phyloP scores from a whole-genome alignment of 495 filamentous ascomycete genomes.

The Saxophila tyrrhenica region DNA sequence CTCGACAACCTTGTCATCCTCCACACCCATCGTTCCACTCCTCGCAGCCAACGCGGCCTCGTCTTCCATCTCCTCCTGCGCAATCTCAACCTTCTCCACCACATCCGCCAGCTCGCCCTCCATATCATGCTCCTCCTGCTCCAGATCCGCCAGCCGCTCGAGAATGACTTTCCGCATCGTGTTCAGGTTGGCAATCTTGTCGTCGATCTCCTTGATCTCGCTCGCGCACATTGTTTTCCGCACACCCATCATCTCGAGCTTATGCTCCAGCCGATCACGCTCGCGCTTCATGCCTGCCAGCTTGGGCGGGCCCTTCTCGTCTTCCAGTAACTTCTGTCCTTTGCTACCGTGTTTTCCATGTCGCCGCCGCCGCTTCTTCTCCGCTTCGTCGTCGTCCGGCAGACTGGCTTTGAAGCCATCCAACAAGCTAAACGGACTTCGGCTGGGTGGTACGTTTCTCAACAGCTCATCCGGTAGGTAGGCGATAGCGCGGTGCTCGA shows the following conservation, averaged over 20 bases:
- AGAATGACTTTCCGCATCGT: conserved; percentile 90
- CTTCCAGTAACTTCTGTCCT: conserved; percentile 56
- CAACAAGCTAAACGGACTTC: conserved; percentile 82
- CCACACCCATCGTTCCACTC: conserved; percentile 33
- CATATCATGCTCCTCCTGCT: conserved; percentile 81
- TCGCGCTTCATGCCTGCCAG: conserved; percentile 65
- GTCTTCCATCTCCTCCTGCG: conserved; percentile 65
- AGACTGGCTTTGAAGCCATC: conserved; percentile 90
- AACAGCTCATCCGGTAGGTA: conserved; percentile 88
- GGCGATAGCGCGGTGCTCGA: conserved; percentile 84
- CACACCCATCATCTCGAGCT: conserved; percentile 81
- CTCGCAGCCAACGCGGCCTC: conserved; percentile 43
- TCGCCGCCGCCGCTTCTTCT: conserved; percentile 45
- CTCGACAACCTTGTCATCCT: conserved; percentile 1
- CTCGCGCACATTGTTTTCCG: conserved; percentile 96
- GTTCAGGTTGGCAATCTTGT: conserved; percentile 86
- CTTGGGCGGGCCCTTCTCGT: conserved; percentile 46
- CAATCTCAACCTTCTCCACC: conserved; percentile 74
- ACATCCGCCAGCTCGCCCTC: conserved; percentile 80
- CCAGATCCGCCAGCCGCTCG: conserved; percentile 77
- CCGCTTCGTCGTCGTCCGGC: conserved; percentile 50
- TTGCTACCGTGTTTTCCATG: conserved; percentile 59
- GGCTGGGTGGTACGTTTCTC: conserved; percentile 69
- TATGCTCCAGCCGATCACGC: conserved; percentile 60
- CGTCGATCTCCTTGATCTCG: conserved; percentile 94